Evolutionary conservation across 2,329 filamentous ascomycete genomes (phyloP).

Genomic region (Aspergillus jensenii): DNA sequence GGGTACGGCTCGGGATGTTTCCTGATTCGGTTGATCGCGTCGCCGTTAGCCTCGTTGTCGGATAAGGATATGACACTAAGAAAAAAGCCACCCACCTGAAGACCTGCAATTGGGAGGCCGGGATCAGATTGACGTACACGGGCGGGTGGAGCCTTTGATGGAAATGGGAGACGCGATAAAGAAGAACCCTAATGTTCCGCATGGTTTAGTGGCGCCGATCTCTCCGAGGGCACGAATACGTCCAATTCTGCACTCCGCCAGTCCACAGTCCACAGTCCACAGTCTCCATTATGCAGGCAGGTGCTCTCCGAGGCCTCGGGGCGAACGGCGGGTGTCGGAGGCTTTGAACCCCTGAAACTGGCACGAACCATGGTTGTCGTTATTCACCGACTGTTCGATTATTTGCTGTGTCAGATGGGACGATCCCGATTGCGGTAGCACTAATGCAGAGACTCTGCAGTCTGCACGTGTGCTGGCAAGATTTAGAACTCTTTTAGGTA

Average conservation of each 20-base stretch:
- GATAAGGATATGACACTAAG: background rate
- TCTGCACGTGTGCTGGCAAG: background rate
- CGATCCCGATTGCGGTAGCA: background rate
- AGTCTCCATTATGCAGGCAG: background rate
- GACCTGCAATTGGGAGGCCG: background rate
- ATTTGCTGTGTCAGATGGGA: background rate
- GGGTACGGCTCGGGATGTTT: background rate
- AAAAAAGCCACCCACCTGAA: background rate
- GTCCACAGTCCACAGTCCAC: background rate
- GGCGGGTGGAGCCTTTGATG: background rate
- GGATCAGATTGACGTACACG: background rate
- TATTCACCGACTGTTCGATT: background rate
- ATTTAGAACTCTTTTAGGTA: background rate
- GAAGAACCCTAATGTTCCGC: background rate
- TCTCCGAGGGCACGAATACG: background rate
- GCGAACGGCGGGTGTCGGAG: no score
- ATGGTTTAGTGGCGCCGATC: background rate
- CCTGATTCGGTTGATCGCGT: slow-evolving; percentile 1
- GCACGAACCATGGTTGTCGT: no score
- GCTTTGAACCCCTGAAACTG: no score
- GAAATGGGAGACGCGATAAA: background rate
- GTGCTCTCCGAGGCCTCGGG: background rate
- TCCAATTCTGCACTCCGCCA: background rate
- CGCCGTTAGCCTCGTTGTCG: background rate
- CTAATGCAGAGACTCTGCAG: background rate